These are phyloP conservation scores for Cucumis cinereus DNA, from an alignment of 306 rosid genomes.

Conservation along the genomic window DNA sequence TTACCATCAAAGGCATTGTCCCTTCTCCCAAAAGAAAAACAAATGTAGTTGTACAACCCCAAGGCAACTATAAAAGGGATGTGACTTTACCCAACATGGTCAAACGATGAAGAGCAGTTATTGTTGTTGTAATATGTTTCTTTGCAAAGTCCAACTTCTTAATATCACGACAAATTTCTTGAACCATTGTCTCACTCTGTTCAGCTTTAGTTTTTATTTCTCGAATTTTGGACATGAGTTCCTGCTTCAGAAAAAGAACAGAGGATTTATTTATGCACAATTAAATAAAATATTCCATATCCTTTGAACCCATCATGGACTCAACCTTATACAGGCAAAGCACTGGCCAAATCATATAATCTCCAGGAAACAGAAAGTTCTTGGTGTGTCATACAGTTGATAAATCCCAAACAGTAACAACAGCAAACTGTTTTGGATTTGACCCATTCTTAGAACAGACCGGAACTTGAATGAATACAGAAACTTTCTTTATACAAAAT, in stretches of 20 bases:
- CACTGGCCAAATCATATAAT: not conserved
- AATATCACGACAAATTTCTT: conserved; percentile 95
- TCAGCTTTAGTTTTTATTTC: conserved; percentile 94
- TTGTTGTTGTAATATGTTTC: conserved; percentile 95
- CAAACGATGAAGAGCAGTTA: conserved; percentile 96
- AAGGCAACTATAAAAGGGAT: not conserved
- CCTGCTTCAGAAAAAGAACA: conserved; percentile 37
- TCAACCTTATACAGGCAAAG: not conserved
- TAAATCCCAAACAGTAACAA: not conserved
- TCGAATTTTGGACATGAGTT: conserved; percentile 89
- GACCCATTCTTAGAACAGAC: not conserved
- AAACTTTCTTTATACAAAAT: not conserved
- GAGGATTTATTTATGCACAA: not conserved
- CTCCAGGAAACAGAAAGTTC: not conserved
- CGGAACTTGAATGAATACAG: not conserved
- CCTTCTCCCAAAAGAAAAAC: not conserved
- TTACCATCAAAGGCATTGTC: not conserved
- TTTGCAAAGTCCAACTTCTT: conserved; percentile 95
- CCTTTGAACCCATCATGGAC: not conserved
- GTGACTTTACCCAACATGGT: conserved; percentile 71
- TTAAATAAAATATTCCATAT: not conserved
- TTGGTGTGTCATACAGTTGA: not conserved
- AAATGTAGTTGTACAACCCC: not conserved
- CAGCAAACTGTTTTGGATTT: not conserved
- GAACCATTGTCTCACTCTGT: conserved; percentile 97